Evolutionary conservation across 495 filamentous ascomycete species (phyloP).

Genomic region (Venustampulla echinocandica): DNA sequence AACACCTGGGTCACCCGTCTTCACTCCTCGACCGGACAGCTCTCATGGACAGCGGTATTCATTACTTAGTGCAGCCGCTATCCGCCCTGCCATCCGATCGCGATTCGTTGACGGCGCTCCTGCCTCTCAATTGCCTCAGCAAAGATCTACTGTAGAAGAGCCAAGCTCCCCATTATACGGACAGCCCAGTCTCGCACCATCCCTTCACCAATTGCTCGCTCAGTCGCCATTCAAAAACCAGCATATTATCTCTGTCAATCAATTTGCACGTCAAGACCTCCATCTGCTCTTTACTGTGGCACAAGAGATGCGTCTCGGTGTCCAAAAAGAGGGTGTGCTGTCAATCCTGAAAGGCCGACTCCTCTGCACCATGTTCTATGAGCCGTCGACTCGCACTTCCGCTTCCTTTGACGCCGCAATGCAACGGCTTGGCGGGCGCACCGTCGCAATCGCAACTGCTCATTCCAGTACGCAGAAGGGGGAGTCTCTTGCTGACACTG

Average conservation of each 20-base stretch:
- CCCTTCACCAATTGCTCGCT: constrained; percentile 61
- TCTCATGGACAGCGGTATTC: constrained; percentile 14
- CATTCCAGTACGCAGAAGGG: constrained; percentile 87
- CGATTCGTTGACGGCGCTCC: constrained; percentile 19
- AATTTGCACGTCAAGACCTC: constrained; percentile 77
- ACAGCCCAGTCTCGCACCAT: constrained; percentile 41
- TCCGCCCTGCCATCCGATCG: constrained; percentile 21
- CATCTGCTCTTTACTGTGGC: constrained; percentile 93
- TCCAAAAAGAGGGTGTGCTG: constrained; percentile 81
- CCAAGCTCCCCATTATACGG: constrained; percentile 34
- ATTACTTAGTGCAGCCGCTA: constrained; percentile 19
- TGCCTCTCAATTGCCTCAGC: constrained; percentile 11
- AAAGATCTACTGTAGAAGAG: constrained; percentile 33
- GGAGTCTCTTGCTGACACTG: constrained; percentile 84
- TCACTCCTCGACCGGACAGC: constrained; percentile 27
- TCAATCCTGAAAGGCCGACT: constrained; percentile 78
- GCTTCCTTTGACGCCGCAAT: constrained; percentile 96
- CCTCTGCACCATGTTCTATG: constrained; percentile 89
- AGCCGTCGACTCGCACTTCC: constrained; percentile 92
- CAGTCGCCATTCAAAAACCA: constrained; percentile 76
- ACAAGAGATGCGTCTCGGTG: constrained; percentile 90
- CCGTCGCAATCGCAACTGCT: constrained; percentile 65
- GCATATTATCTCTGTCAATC: constrained; percentile 81
- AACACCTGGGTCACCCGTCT: constrained; percentile 28
- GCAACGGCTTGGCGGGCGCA: constrained; percentile 87